A percentile compares a stretch with the other conserved stretches of the same genome.
phyloP scores from a whole-genome alignment of 2,329 filamentous ascomycete genomes.

The Ascochyta lentis region DNA sequence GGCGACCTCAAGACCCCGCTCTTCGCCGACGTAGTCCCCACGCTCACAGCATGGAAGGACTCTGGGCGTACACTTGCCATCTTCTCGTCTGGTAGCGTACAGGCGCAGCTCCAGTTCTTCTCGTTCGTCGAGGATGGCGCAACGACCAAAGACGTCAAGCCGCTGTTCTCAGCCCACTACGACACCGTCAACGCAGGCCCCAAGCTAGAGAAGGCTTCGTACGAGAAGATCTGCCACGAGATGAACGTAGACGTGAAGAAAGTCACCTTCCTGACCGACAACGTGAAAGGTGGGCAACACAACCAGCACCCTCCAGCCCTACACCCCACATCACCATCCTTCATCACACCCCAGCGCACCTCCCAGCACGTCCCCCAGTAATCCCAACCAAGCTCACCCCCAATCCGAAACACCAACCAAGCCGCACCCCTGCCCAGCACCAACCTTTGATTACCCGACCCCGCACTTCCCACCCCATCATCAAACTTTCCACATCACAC shows the following conservation, averaged over 20 bases:
- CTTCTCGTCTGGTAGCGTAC: slow-evolving; percentile 81
- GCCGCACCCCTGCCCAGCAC: slow-evolving; percentile 3
- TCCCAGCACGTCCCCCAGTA: not conserved
- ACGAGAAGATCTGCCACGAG: slow-evolving; percentile 66
- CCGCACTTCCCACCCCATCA: slow-evolving; percentile 11
- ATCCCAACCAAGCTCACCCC: not conserved
- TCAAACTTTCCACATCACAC: slow-evolving; percentile 1
- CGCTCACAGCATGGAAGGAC: slow-evolving; percentile 65
- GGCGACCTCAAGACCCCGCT: slow-evolving; percentile 75
- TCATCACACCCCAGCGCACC: not conserved
- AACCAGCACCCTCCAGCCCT: slow-evolving; percentile 11
- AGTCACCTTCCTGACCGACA: slow-evolving; percentile 84
- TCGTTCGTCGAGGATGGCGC: slow-evolving; percentile 57
- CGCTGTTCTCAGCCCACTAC: slow-evolving; percentile 57
- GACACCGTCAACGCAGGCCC: slow-evolving; percentile 82
- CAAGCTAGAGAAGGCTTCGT: slow-evolving; percentile 73
- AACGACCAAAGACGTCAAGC: slow-evolving; percentile 51
- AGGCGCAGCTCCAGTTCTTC: slow-evolving; percentile 82
- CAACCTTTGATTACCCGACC: slow-evolving; percentile 14
- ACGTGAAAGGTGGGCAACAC: slow-evolving; percentile 61
- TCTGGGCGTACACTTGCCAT: slow-evolving; percentile 69
- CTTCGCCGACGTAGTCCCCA: slow-evolving; percentile 75
- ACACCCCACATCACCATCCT: slow-evolving; percentile 6
- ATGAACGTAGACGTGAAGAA: slow-evolving; percentile 44
- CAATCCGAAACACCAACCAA: slow-evolving; percentile 19